Percentiles rank a stretch among this genome's conserved stretches.
phyloP scores from a whole-genome alignment of 441 rosid genomes.

The Bocquillonia castaneifolia region DNA sequence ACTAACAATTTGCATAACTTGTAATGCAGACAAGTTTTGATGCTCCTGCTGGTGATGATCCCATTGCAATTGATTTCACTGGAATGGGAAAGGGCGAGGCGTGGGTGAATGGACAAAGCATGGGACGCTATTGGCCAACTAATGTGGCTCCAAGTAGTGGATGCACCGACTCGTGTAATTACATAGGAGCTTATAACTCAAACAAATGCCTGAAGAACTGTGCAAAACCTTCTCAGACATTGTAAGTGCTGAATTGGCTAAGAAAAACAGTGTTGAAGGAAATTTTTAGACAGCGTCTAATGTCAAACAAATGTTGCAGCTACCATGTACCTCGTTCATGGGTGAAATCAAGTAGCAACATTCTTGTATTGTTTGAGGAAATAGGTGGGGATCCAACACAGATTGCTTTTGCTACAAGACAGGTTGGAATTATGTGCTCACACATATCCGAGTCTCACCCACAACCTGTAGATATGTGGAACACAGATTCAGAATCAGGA shows the following conservation, averaged over 20 bases:
- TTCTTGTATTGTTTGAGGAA: slow-evolving; percentile 83
- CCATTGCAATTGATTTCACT: slow-evolving; percentile 76
- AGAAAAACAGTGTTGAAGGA: not conserved
- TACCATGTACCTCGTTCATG: slow-evolving; percentile 96
- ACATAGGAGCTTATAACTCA: slow-evolving; percentile 63
- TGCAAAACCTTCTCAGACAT: slow-evolving; percentile 79
- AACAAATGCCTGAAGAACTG: slow-evolving; percentile 81
- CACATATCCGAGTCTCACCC: slow-evolving; percentile 75
- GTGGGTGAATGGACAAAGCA: slow-evolving; percentile 96
- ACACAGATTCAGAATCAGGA: slow-evolving; percentile 36
- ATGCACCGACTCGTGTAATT: slow-evolving; percentile 63
- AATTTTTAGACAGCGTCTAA: slow-evolving; percentile 2
- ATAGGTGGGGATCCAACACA: slow-evolving; percentile 85
- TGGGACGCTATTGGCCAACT: slow-evolving; percentile 96
- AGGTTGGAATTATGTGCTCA: slow-evolving; percentile 53
- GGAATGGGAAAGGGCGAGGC: slow-evolving; percentile 96
- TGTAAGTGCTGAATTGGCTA: slow-evolving; percentile 47
- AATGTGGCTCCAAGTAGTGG: slow-evolving; percentile 42
- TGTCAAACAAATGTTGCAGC: slow-evolving; percentile 33
- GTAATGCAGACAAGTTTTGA: slow-evolving; percentile 57
- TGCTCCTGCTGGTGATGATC: slow-evolving; percentile 64
- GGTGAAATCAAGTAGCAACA: slow-evolving; percentile 67
- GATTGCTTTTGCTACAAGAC: slow-evolving; percentile 51
- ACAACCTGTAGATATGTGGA: slow-evolving; percentile 68
- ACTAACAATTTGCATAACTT: slow-evolving; percentile 17